Conservation (phyloP, 2,329 filamentous ascomycete genomes). For the Arthrobotrys pseudoclavata region DNA sequence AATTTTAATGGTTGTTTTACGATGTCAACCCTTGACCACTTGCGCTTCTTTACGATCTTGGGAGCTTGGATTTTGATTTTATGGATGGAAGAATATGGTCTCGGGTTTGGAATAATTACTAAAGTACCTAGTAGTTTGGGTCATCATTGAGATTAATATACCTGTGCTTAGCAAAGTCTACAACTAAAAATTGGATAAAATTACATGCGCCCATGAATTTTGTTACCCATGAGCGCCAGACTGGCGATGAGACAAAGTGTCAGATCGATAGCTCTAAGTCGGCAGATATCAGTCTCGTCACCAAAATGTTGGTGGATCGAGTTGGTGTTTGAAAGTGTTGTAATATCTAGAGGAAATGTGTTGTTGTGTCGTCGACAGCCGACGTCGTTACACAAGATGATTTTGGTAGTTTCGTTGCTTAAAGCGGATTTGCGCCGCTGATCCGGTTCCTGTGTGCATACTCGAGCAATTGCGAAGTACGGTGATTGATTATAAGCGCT, state of each 20-base stretch:
- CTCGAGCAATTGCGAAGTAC: neutral
- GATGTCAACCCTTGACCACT: constrained; percentile 7
- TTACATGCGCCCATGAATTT: neutral
- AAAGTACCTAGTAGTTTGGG: too few species aligned
- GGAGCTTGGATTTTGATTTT: constrained; percentile 11
- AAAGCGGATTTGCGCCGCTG: neutral
- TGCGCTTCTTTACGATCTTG: constrained; percentile 5
- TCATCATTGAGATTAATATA: neutral
- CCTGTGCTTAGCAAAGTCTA: neutral
- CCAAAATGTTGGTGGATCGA: neutral
- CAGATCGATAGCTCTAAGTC: neutral
- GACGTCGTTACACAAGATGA: constrained; percentile 11
- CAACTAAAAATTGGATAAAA: constrained; percentile 1
- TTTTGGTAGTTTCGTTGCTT: neutral
- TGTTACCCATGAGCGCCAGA: neutral
- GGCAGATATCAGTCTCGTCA: too few species aligned
- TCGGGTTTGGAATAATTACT: neutral
- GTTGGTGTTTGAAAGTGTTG: neutral
- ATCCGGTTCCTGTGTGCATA: neutral
- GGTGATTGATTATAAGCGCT: neutral
- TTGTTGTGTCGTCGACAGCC: constrained; percentile 21
- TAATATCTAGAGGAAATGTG: constrained; percentile 11
- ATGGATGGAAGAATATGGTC: neutral
- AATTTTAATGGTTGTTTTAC: constrained; percentile 13
- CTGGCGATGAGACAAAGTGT: neutral